Percentiles rank a stretch among this genome's conserved stretches.
These are phyloP conservation scores for Cladosporium velox DNA, from an alignment of 2,329 filamentous ascomycete species.

Conservation along the genomic window DNA sequence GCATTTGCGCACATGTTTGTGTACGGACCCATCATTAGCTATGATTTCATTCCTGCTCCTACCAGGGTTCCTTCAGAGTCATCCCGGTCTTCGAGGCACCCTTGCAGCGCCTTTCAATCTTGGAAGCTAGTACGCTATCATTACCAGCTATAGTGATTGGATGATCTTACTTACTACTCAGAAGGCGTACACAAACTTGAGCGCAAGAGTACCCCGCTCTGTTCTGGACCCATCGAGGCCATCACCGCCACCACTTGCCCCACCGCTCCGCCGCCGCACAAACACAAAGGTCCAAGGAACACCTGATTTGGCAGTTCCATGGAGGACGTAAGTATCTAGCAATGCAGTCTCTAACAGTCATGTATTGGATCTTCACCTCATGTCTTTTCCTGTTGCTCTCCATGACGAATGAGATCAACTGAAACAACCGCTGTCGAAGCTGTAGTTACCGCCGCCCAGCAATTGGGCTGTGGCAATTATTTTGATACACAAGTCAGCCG, in stretches of 20 bases:
- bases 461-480: not conserved
- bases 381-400: not conserved
- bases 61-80: not conserved
- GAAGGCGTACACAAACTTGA: not conserved
- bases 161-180: not conserved
- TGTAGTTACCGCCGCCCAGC: not conserved
- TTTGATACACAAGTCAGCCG: not conserved
- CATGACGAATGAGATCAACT: not conserved
- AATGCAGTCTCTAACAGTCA: not conserved
- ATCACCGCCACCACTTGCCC: too few species aligned
- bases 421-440: not conserved
- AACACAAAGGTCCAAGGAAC: too few species aligned
- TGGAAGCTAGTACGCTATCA: not conserved
- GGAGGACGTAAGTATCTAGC: not conserved
- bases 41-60: not conserved
- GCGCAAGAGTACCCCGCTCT: not conserved
- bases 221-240: not conserved
- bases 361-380: not conserved
- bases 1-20: not conserved
- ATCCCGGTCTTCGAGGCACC: not conserved
- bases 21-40: not conserved
- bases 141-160: not conserved
- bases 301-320: not conserved
- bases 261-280: not conserved
- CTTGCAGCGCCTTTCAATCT: not conserved